Evolutionary conservation across 768 basidiomycete species (phyloP).

Genomic region (Ephemerocybe angulata): DNA sequence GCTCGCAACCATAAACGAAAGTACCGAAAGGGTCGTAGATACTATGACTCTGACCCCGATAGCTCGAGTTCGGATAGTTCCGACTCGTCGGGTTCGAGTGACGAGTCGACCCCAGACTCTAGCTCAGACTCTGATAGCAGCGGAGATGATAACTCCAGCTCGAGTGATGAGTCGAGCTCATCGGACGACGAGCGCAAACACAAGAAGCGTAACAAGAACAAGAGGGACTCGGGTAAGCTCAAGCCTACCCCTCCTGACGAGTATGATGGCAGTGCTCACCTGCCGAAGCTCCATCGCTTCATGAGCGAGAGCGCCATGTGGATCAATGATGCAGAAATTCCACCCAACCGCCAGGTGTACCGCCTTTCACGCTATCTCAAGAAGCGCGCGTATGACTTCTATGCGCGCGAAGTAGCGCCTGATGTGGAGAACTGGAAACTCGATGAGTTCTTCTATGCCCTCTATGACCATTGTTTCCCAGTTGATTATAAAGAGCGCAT

Average conservation of each 20-base stretch:
- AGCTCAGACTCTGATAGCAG: no score
- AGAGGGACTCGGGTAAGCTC: background rate
- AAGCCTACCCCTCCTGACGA: slow-evolving; percentile 14
- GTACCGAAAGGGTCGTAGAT: no score
- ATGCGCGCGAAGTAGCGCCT: slow-evolving; percentile 26
- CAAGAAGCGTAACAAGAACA: background rate
- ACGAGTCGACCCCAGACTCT: no score
- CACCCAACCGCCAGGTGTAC: slow-evolving; percentile 8
- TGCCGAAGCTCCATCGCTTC: slow-evolving; percentile 21
- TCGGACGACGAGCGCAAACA: no score
- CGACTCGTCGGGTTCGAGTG: background rate
- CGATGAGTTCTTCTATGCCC: slow-evolving; percentile 24
- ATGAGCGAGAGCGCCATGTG: slow-evolving; percentile 22
- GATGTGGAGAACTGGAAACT: slow-evolving; percentile 25
- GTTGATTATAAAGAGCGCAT: slow-evolving; percentile 23
- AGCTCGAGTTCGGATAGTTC: background rate
- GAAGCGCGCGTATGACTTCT: slow-evolving; percentile 29
- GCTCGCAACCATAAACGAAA: background rate
- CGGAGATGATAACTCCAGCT: no score
- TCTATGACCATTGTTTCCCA: slow-evolving; percentile 40
- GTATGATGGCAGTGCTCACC: slow-evolving; percentile 24
- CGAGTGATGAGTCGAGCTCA: no score
- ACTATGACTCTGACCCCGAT: background rate
- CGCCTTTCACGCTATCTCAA: slow-evolving; percentile 24
- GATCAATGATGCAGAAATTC: slow-evolving; percentile 18